Evolutionary conservation across 768 basidiomycete genomes (phyloP).

Genomic region (Collybia nuda): DNA sequence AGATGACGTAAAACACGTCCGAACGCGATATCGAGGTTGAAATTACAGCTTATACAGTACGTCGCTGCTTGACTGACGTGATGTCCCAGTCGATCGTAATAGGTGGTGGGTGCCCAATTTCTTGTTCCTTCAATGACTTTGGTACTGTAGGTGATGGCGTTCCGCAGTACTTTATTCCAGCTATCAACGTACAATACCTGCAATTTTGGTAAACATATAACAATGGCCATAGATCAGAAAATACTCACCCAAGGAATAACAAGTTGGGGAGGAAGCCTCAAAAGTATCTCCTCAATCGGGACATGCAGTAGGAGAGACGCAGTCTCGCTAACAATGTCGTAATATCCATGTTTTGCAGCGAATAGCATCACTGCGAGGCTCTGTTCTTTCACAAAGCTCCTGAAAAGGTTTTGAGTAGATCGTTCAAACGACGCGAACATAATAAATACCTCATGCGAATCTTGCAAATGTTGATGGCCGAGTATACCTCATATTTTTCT

Average conservation of each 20-base stretch:
- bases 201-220: background rate
- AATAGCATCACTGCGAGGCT: slow-evolving; percentile 3
- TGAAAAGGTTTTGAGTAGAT: background rate
- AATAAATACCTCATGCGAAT: slow-evolving; percentile 5
- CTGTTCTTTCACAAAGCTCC: slow-evolving; percentile 4
- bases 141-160: background rate
- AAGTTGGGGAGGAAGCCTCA: background rate
- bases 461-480: slow-evolving; percentile 7
- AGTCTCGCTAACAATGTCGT: slow-evolving; percentile 7
- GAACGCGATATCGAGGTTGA: no score
- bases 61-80: no score
- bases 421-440: no score
- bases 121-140: no score
- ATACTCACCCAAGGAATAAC: slow-evolving; percentile 7
- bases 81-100: no score
- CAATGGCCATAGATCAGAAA: background rate
- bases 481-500: slow-evolving; percentile 9
- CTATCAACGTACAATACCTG: slow-evolving; percentile 8
- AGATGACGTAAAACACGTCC: no score
- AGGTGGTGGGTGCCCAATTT: no score
- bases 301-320: slow-evolving; percentile 8
- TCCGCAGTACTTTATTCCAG: background rate
- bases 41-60: no score
- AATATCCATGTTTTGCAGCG: slow-evolving; percentile 8
- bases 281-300: slow-evolving; percentile 4